Conservation (phyloP, 2,329 filamentous ascomycete genomes). For the Calonectria pseudoreteaudii region DNA sequence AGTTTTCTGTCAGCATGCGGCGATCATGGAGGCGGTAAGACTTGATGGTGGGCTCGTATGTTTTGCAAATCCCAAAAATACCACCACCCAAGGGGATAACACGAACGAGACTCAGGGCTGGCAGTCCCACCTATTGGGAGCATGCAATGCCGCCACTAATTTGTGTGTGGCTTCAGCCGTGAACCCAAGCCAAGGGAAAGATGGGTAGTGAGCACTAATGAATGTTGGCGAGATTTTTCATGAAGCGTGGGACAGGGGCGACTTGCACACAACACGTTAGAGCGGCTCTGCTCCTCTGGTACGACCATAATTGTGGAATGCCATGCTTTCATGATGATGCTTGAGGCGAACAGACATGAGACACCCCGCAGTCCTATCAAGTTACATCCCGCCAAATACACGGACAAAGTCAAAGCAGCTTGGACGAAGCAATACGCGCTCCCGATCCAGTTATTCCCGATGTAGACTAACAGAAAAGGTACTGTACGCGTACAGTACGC, state of each 20-base stretch:
- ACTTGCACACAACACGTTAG: constrained; percentile 12
- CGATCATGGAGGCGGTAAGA: constrained; percentile 24
- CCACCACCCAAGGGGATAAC: background rate
- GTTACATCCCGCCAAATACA: background rate
- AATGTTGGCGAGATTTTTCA: background rate
- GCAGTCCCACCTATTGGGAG: background rate
- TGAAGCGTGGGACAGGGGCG: constrained; percentile 26
- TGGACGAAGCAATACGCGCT: constrained; percentile 18
- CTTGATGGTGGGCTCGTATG: constrained; percentile 24
- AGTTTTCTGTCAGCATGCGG: constrained; percentile 6
- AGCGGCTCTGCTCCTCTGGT: background rate
- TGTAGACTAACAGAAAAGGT: background rate
- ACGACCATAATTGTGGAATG: background rate
- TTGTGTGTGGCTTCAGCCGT: constrained; percentile 31
- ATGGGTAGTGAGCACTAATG: constrained; percentile 24
- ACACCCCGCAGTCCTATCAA: background rate
- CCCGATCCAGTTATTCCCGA: background rate
- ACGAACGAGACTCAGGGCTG: constrained; percentile 4
- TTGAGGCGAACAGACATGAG: background rate
- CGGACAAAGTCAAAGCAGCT: constrained; percentile 1
- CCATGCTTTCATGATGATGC: background rate
- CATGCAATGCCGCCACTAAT: constrained; percentile 14
- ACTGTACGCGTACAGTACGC: constrained; percentile 19
- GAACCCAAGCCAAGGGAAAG: constrained; percentile 27
- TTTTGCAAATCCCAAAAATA: constrained; percentile 20